These are phyloP conservation scores for Tuber melanosporum DNA, from an alignment of 495 filamentous ascomycete species.

Conservation along the genomic window DNA sequence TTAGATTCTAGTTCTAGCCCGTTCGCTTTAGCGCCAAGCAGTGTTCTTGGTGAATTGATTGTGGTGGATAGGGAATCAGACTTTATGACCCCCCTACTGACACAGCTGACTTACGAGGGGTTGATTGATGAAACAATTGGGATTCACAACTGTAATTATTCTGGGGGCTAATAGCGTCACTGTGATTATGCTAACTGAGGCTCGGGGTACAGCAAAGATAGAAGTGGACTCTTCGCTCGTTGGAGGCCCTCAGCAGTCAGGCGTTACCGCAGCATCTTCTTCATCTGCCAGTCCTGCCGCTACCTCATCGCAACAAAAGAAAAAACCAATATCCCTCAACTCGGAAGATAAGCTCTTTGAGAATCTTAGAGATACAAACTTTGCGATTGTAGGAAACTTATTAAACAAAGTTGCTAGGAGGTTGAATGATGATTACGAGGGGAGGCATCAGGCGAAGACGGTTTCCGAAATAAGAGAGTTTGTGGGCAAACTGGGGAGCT, in stretches of 20 bases:
- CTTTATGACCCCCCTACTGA: constrained; percentile 81
- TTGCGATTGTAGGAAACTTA: constrained; percentile 81
- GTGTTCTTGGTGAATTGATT: constrained; percentile 77
- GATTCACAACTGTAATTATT: constrained; percentile 55
- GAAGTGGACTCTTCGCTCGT: constrained; percentile 91
- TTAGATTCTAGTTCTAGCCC: constrained; percentile 60
- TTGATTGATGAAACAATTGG: constrained; percentile 90
- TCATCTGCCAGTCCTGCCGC: constrained; percentile 50
- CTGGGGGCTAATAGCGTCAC: neutral
- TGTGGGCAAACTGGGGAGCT: constrained; percentile 81
- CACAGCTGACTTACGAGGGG: constrained; percentile 95
- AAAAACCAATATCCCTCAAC: constrained; percentile 85
- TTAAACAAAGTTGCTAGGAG: constrained; percentile 87
- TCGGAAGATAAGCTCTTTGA: constrained; percentile 83
- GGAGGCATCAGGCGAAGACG: constrained; percentile 78
- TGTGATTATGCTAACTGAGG: constrained; percentile 3
- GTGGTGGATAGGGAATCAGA: constrained; percentile 95
- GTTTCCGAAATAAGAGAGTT: constrained; percentile 86
- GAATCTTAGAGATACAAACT: constrained; percentile 85
- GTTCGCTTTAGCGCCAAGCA: constrained; percentile 75
- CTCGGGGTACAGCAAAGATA: constrained; percentile 57
- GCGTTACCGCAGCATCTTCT: constrained; percentile 49
- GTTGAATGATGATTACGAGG: constrained; percentile 80
- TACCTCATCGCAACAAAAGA: constrained; percentile 57
- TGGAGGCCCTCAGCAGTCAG: constrained; percentile 58